phyloP scores from a whole-genome alignment of 768 basidiomycete species.

The Amanita exitialis region DNA sequence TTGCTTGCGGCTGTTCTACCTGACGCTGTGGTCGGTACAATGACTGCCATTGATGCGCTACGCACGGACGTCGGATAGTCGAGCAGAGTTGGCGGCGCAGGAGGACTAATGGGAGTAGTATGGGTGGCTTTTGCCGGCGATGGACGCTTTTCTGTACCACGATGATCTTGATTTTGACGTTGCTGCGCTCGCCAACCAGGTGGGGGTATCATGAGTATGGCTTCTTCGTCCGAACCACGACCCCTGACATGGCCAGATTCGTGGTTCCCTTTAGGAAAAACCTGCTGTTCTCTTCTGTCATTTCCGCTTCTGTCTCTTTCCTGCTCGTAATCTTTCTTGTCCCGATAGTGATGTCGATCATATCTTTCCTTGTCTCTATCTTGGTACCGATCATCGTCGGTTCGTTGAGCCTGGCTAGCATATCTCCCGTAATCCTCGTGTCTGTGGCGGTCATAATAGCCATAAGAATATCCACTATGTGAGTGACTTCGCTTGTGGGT shows the following conservation, averaged over 20 bases:
- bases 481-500: conserved; percentile 5
- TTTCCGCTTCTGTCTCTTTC: background rate
- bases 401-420: background rate
- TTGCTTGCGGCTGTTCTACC: background rate
- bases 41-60: background rate
- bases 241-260: background rate
- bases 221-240: background rate
- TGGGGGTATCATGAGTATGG: conserved; percentile 5
- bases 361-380: conserved; percentile 1
- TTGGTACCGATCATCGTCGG: background rate
- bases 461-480: background rate
- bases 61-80: conserved; percentile 3
- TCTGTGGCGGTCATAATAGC: background rate
- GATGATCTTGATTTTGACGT: background rate
- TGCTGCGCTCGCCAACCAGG: conserved; percentile 1
- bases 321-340: background rate
- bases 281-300: background rate
- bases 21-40: background rate
- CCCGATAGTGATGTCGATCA: background rate
- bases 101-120: background rate
- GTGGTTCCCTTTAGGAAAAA: background rate
- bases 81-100: background rate
- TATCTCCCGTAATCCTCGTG: background rate
- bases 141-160: background rate
- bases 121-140: background rate